phyloP scores from a whole-genome alignment of 331 rosid species.

The Telfairia occidentalis region DNA sequence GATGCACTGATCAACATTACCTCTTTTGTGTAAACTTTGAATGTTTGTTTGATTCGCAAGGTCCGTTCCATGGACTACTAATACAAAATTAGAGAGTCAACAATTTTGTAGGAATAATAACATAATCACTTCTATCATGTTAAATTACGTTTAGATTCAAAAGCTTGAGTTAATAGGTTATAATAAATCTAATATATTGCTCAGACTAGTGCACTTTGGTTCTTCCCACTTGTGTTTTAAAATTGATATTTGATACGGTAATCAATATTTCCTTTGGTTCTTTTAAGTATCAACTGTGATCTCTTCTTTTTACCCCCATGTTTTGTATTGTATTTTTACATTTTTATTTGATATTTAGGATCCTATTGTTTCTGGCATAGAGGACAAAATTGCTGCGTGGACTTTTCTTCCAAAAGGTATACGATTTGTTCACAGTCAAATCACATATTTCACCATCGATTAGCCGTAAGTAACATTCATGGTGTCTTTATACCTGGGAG shows the following conservation, averaged over 20 bases:
- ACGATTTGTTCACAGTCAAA: not conserved
- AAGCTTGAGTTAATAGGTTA: not conserved
- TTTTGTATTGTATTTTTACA: not conserved
- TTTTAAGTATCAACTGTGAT: not conserved
- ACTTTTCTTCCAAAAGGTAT: constrained; percentile 98
- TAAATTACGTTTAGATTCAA: not conserved
- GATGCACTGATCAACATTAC: not conserved
- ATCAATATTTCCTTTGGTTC: not conserved
- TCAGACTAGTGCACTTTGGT: not conserved
- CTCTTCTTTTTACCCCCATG: not conserved
- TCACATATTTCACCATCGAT: not conserved
- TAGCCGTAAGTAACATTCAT: not conserved
- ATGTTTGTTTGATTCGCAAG: not conserved
- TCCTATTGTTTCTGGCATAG: constrained; percentile 75
- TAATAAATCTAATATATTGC: not conserved
- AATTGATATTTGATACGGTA: not conserved
- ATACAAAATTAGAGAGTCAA: not conserved
- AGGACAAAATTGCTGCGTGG: constrained; percentile 86
- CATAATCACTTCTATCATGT: not conserved
- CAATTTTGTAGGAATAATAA: not conserved
- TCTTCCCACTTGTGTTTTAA: not conserved
- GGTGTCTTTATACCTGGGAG: not conserved
- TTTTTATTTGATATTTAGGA: constrained; percentile 39
- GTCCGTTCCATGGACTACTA: not conserved
- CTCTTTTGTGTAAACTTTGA: not conserved